phyloP scores from a whole-genome alignment of 169 alveolate species.

The Plasmodium chabaudi region DNA sequence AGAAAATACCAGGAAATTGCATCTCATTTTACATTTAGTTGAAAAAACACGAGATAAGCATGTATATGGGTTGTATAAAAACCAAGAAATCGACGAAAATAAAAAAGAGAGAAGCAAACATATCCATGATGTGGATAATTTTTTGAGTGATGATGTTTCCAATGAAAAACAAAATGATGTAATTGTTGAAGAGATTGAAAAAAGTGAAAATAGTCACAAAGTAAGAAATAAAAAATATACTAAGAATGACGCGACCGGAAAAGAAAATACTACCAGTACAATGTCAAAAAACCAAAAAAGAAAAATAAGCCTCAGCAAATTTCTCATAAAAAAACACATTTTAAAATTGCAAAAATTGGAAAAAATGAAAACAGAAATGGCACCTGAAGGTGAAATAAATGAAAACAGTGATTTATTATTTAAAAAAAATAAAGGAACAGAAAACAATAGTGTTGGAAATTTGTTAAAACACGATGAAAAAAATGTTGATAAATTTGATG shows the following conservation, averaged over 20 bases:
- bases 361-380: neutral
- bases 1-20: neutral
- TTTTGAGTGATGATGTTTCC: neutral
- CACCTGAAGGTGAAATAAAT: neutral
- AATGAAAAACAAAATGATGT: conserved; percentile 9
- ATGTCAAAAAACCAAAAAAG: neutral
- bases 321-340: conserved; percentile 53
- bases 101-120: neutral
- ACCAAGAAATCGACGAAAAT: neutral
- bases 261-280: too few relatives aligned
- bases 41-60: conserved; percentile 62
- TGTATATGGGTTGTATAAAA: conserved; percentile 47
- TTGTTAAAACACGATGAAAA: too few relatives aligned
- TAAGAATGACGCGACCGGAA: too few relatives aligned
- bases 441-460: too few relatives aligned
- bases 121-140: neutral
- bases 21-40: conserved; percentile 41
- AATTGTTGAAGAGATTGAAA: neutral
- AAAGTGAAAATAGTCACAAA: neutral
- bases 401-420: neutral
- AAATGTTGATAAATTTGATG: conserved; percentile 3
- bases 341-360: conserved; percentile 28
- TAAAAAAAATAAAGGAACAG: too few relatives aligned
- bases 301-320: conserved; percentile 54
- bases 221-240: too few relatives aligned